These are phyloP conservation scores for Telfairia occidentalis DNA, from an alignment of 331 rosid genomes.

Conservation along the genomic window DNA sequence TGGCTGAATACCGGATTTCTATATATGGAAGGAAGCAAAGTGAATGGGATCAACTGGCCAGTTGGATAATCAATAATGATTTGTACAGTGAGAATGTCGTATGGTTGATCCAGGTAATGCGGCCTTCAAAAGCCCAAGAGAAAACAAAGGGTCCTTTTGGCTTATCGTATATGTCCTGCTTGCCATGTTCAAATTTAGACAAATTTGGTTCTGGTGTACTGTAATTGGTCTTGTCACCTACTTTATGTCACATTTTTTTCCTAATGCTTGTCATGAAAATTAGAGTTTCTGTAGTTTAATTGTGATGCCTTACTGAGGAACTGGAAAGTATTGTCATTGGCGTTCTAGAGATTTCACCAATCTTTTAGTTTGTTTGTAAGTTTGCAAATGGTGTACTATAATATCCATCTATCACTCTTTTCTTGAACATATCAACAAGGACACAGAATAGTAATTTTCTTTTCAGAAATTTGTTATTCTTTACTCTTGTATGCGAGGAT, in stretches of 20 bases:
- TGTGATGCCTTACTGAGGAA: neutral
- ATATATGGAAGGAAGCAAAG: slow-evolving; percentile 99
- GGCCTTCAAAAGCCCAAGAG: neutral
- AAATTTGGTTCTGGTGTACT: neutral
- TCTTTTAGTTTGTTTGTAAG: neutral
- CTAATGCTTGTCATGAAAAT: neutral
- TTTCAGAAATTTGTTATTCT: neutral
- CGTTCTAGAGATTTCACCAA: neutral
- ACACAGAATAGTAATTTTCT: neutral
- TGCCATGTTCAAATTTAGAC: slow-evolving; percentile 1
- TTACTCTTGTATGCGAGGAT: neutral
- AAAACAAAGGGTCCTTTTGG: neutral
- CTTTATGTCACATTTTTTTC: neutral
- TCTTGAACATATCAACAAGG: neutral
- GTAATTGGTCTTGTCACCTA: neutral
- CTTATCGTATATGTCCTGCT: neutral
- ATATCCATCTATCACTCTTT: neutral
- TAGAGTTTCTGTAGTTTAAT: neutral
- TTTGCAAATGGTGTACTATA: neutral
- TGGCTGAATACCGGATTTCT: slow-evolving; percentile 96
- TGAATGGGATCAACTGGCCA: slow-evolving; percentile 98
- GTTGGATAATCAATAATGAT: slow-evolving; percentile 96
- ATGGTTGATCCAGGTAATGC: slow-evolving; percentile 94
- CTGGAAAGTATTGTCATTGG: neutral
- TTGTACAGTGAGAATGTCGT: slow-evolving; percentile 90